These are phyloP conservation scores for Cercospora sesami DNA, from an alignment of 2,329 filamentous ascomycete genomes.

Conservation along the genomic window DNA sequence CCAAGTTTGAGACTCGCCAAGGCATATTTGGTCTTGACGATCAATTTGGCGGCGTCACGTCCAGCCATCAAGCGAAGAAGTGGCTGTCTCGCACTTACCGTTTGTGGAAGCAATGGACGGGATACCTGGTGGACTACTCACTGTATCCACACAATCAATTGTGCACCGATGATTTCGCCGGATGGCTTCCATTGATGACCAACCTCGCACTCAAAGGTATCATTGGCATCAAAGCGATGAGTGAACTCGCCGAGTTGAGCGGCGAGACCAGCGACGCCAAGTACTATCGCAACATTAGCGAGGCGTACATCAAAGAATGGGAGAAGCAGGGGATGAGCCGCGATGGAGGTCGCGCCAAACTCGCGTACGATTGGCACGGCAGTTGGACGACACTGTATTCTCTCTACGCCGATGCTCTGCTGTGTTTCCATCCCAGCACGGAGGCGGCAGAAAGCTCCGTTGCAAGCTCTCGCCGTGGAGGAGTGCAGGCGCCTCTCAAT, in stretches of 20 bases:
- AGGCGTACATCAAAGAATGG: slow-evolving; percentile 72
- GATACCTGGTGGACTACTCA: slow-evolving; percentile 73
- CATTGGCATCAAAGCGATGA: slow-evolving; percentile 77
- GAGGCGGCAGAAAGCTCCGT: slow-evolving; percentile 20
- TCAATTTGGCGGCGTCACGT: slow-evolving; percentile 58
- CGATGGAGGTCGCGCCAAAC: slow-evolving; percentile 69
- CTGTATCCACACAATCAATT: slow-evolving; percentile 75
- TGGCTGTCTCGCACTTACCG: slow-evolving; percentile 70
- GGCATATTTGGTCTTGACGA: slow-evolving; percentile 61
- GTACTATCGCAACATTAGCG: slow-evolving; percentile 61
- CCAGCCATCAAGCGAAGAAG: slow-evolving; percentile 58
- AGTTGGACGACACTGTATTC: slow-evolving; percentile 87
- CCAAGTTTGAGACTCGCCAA: slow-evolving; percentile 49
- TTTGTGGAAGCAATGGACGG: slow-evolving; percentile 75
- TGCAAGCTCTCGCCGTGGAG: slow-evolving; percentile 10
- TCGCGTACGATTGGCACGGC: slow-evolving; percentile 77
- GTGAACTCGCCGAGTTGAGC: slow-evolving; percentile 64
- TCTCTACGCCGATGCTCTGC: slow-evolving; percentile 74
- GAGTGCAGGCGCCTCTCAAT: slow-evolving; percentile 25
- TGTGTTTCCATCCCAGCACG: slow-evolving; percentile 69
- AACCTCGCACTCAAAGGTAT: slow-evolving; percentile 83
- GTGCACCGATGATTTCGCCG: slow-evolving; percentile 82
- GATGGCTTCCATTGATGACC: slow-evolving; percentile 73
- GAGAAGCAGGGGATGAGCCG: slow-evolving; percentile 67
- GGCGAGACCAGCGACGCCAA: slow-evolving; percentile 58